phyloP scores from a whole-genome alignment of 1,284 basidiomycete species.

The Ceratobasidium sp. region DNA sequence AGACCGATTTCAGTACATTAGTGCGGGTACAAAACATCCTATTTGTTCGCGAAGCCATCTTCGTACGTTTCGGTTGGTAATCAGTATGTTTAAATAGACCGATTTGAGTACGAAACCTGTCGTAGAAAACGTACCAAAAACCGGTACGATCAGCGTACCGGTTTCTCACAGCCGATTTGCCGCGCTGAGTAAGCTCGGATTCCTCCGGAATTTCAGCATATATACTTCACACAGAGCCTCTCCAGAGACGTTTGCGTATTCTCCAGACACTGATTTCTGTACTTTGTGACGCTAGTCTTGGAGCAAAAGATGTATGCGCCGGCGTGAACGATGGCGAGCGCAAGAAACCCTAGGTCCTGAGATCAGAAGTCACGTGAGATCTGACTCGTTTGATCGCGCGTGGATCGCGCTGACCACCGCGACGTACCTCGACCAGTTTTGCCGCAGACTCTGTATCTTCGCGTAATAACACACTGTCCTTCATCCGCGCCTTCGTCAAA shows the following conservation, averaged over 20 bases:
- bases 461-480: background rate
- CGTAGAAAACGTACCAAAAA: too few relatives aligned
- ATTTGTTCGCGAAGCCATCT: too few relatives aligned
- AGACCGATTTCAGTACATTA: too few relatives aligned
- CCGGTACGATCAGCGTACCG: background rate
- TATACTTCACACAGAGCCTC: background rate
- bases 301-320: conserved; percentile 11
- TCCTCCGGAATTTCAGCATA: background rate
- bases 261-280: background rate
- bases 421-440: background rate
- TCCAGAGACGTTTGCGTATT: background rate
- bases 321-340: conserved; percentile 15
- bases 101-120: background rate
- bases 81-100: background rate
- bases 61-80: background rate
- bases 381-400: too few relatives aligned
- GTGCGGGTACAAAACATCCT: background rate
- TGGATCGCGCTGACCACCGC: too few relatives aligned
- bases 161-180: background rate
- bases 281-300: background rate
- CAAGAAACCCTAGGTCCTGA: conserved; percentile 1
- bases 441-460: background rate
- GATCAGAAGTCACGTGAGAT: too few relatives aligned
- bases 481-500: background rate
- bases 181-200: conserved; percentile 2